These are phyloP conservation scores for Silene uniflora DNA, from an alignment of 148 eudicot genomes.

Conservation along the genomic window DNA sequence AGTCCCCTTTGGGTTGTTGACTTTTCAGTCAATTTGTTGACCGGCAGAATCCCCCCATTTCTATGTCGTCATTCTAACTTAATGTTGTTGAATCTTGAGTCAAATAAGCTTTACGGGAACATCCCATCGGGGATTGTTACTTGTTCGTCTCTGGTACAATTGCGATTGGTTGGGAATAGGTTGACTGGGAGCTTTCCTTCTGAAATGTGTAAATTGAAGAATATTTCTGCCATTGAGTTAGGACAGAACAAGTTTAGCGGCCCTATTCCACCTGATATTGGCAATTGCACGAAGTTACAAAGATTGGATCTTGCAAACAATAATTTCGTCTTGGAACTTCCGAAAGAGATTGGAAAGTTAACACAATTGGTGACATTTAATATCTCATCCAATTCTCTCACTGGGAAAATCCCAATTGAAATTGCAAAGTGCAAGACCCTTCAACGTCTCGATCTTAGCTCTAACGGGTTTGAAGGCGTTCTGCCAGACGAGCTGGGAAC, in stretches of 20 bases:
- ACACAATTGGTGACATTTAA: slow-evolving; percentile 67
- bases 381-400: slow-evolving; percentile 67
- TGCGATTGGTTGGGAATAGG: slow-evolving; percentile 57
- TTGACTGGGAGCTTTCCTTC: slow-evolving; percentile 73
- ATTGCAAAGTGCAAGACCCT: slow-evolving; percentile 73
- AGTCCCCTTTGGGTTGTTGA: slow-evolving; percentile 86
- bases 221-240: slow-evolving; percentile 73
- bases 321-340: slow-evolving; percentile 56
- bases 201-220: slow-evolving; percentile 62
- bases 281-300: slow-evolving; percentile 66
- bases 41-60: slow-evolving; percentile 70
- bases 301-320: slow-evolving; percentile 78
- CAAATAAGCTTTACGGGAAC: slow-evolving; percentile 63
- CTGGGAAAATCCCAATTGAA: slow-evolving; percentile 56
- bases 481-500: slow-evolving; percentile 68
- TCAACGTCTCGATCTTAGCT: slow-evolving; percentile 89
- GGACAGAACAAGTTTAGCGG: slow-evolving; percentile 84
- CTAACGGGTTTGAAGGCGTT: slow-evolving; percentile 48
- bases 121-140: slow-evolving; percentile 60
- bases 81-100: slow-evolving; percentile 66
- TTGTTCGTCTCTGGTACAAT: slow-evolving; percentile 67
- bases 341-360: slow-evolving; percentile 73
- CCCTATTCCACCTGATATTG: slow-evolving; percentile 57
- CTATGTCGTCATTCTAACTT: slow-evolving; percentile 62
- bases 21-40: slow-evolving; percentile 65